Conservation (phyloP, 164 flowering plant genomes). For the Vitis labrusca region DNA sequence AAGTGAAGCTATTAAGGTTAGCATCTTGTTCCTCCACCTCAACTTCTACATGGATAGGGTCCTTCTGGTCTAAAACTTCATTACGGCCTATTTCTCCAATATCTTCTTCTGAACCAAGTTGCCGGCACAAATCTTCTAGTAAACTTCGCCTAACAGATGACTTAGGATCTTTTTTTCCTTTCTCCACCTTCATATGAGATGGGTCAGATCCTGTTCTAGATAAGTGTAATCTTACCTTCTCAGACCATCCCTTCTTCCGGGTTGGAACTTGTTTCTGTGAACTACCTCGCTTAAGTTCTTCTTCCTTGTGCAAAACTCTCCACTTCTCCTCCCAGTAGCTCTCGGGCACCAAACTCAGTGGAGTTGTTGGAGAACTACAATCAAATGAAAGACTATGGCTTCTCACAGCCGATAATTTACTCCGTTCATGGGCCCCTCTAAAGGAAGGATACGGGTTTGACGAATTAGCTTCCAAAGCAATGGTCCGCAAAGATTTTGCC, state of each 20-base stretch:
- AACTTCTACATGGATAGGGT: slow-evolving; percentile 18
- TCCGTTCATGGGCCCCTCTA: slow-evolving; percentile 21
- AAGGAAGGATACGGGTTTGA: slow-evolving; percentile 23
- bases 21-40: slow-evolving; percentile 28
- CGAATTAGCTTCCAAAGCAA: slow-evolving; percentile 53
- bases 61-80: slow-evolving; percentile 23
- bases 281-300: slow-evolving; percentile 37
- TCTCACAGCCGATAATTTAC: slow-evolving; percentile 34
- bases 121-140: slow-evolving; percentile 67
- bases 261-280: slow-evolving; percentile 27
- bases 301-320: slow-evolving; percentile 61
- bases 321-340: slow-evolving; percentile 89
- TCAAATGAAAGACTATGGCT: slow-evolving; percentile 48
- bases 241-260: slow-evolving; percentile 52
- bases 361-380: slow-evolving; percentile 43
- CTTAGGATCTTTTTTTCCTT: slow-evolving; percentile 27
- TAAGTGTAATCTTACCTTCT: slow-evolving; percentile 45
- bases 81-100: slow-evolving; percentile 20
- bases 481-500: slow-evolving; percentile 71
- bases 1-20: slow-evolving; percentile 15
- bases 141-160: slow-evolving; percentile 66
- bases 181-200: slow-evolving; percentile 32
- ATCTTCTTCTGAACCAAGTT: slow-evolving; percentile 58
- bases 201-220: slow-evolving; percentile 78
- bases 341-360: slow-evolving; percentile 45